These are phyloP conservation scores for Vicia faba DNA, from an alignment of 306 rosid species.

Conservation along the genomic window DNA sequence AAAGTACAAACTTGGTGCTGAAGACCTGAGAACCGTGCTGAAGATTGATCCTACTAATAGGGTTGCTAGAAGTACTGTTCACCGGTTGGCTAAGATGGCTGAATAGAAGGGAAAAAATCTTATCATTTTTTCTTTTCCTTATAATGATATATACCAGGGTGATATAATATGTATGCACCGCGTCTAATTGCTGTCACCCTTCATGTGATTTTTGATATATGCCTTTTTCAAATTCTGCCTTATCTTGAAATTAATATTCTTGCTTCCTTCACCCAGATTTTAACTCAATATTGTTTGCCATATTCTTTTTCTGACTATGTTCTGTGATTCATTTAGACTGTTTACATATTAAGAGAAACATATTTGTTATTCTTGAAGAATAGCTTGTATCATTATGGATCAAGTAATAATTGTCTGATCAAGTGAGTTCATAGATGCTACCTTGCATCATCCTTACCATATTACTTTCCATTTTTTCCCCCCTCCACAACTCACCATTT, in stretches of 20 bases:
- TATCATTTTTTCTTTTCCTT: constrained; percentile 13
- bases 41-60: constrained; percentile 88
- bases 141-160: constrained; percentile 39
- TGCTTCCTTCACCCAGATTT: constrained; percentile 33
- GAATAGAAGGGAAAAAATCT: constrained; percentile 47
- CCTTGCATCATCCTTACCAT: not conserved
- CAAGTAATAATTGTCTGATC: not conserved
- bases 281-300: constrained; percentile 31
- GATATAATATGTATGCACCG: constrained; percentile 28
- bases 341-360: constrained; percentile 29
- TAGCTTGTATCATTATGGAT: not conserved
- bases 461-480: not conserved
- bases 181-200: constrained; percentile 29
- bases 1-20: constrained; percentile 94
- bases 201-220: constrained; percentile 39
- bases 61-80: constrained; percentile 93
- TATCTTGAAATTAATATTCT: constrained; percentile 43
- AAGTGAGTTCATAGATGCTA: not conserved
- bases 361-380: constrained; percentile 4
- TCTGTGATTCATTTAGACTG: constrained; percentile 22
- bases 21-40: constrained; percentile 85
- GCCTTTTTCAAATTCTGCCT: constrained; percentile 38
- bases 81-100: constrained; percentile 84
- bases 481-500: not conserved
- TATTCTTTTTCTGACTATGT: constrained; percentile 27